Evolutionary conservation across 2,329 filamentous ascomycete species (phyloP), one percentile per base, ranked within the genome.

Genomic region (Dendrostoma leiphaemia): DNA sequence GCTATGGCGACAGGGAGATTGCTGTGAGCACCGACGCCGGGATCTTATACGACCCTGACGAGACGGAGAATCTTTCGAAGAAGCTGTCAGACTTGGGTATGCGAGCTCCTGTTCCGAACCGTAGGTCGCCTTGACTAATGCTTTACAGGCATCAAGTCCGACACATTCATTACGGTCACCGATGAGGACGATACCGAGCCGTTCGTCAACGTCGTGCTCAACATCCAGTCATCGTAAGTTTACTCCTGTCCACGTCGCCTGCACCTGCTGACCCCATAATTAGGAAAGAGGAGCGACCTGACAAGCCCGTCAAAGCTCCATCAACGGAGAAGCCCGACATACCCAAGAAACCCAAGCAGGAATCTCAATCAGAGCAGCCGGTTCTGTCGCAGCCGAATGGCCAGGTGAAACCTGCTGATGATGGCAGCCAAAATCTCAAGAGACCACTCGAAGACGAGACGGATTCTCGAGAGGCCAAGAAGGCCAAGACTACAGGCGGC

Each of bases 41-140:
- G 48, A 78, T 92, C n/a, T 78, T 97, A 38, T 97, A 96, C 64
- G 94, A 97, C 64, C 83, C 86, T 0, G 94, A 97, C 53, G 84
- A 96, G 64, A 90, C 90, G 4, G 90, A 95, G 54, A 95, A 97
- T 63, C 74, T 97, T 1, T 70, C 77, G 1, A 95, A 91, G 74
- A 91, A 88, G 57, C 79, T 99, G 48, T 78, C 71, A 24, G 89
- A 96, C 19, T 78, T 97, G 8, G 89, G 84, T 83, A 75, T 62
- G 74, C 58, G 13, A 28, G 45, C 19, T 15, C 15, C 13, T 46
- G n/a, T 37, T 34, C 8, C 6, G 10, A 9, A 52, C 19, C 2
- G 37, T 10, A 32, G 17, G 8, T 15, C 10, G 31, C 24, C 4
- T 48, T 31, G 17, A 32, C 54, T 56, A 44, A 58, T 17, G 10